Evolutionary conservation across 345 rosid species (phyloP).

Genomic region (Theobroma cacao): DNA sequence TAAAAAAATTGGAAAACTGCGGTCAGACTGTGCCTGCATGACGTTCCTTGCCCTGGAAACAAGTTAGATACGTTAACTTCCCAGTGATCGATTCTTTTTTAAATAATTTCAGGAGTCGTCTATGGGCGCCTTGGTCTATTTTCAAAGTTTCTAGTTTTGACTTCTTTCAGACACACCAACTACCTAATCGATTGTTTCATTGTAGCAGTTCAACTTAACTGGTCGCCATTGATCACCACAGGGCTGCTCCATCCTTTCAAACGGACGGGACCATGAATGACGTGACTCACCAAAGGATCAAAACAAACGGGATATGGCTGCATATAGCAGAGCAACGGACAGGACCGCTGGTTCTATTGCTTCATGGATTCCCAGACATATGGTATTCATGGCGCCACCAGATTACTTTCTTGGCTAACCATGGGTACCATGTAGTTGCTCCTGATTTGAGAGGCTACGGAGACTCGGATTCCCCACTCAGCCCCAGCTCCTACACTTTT

Average conservation of each 20-base stretch:
- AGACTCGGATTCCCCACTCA: conserved; percentile 53
- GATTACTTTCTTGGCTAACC: conserved; percentile 47
- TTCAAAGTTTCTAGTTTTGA: neutral
- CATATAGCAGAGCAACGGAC: conserved; percentile 57
- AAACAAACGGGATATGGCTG: conserved; percentile 21
- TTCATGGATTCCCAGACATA: conserved; percentile 77
- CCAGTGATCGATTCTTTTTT: neutral
- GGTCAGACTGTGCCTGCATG: neutral
- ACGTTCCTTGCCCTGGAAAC: neutral
- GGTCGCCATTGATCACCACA: neutral
- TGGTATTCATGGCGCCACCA: conserved; percentile 82
- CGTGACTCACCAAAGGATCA: conserved; percentile 9
- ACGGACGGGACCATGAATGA: neutral
- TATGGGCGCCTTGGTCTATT: neutral
- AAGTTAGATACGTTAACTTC: neutral
- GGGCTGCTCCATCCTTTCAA: neutral
- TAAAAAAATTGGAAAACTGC: neutral
- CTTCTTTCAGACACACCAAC: neutral
- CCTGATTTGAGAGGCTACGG: conserved; percentile 70
- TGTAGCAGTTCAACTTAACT: neutral
- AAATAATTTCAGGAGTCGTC: neutral
- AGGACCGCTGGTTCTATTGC: conserved; percentile 56
- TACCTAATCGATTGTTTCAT: neutral
- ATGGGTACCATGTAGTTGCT: conserved; percentile 61
- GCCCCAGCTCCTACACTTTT: conserved; percentile 45